A percentile compares a stretch with the other conserved stretches of the same genome.
These are phyloP conservation scores for Annulohypoxylon moriforme DNA, from an alignment of 495 filamentous ascomycete genomes.

Conservation along the genomic window DNA sequence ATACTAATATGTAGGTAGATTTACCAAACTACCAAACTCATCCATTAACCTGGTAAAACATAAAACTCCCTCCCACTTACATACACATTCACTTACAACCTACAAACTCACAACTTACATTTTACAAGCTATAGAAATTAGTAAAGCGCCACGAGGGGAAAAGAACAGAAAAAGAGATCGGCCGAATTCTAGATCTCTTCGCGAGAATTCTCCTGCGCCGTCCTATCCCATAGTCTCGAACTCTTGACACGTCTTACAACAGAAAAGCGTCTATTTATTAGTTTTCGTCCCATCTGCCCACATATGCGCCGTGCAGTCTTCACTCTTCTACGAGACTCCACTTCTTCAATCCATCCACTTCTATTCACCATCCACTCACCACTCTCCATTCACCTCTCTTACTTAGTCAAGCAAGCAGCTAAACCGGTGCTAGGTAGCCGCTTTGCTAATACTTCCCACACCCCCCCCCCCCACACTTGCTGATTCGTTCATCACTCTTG, in stretches of 20 bases:
- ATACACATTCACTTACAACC: background rate
- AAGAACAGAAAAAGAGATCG: conserved; percentile 19
- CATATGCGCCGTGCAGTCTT: conserved; percentile 42
- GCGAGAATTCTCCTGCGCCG: conserved; percentile 39
- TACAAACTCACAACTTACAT: background rate
- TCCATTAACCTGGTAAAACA: conserved; percentile 18
- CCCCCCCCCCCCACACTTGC: conserved; percentile 44
- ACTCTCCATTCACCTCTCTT: conserved; percentile 19
- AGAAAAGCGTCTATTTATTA: conserved; percentile 43
- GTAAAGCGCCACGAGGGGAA: conserved; percentile 16
- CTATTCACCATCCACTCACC: conserved; percentile 19
- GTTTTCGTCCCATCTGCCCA: conserved; percentile 45
- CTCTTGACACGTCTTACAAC: conserved; percentile 45
- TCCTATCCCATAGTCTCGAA: conserved; percentile 37
- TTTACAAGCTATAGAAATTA: background rate
- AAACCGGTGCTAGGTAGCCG: conserved; percentile 40
- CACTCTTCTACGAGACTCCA: conserved; percentile 33
- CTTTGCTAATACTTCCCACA: conserved; percentile 45
- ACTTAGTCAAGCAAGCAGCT: conserved; percentile 36
- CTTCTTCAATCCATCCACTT: conserved; percentile 44
- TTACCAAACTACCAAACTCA: conserved; percentile 5
- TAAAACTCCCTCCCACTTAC: background rate
- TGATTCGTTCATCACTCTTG: conserved; percentile 47
- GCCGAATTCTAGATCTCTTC: conserved; percentile 44
- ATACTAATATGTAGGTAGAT: conserved; percentile 16